Percentiles rank a stretch among this genome's conserved stretches.
Evolutionary conservation across 2,329 filamentous ascomycete species (phyloP).

Genomic region (Exophiala alcalophila): DNA sequence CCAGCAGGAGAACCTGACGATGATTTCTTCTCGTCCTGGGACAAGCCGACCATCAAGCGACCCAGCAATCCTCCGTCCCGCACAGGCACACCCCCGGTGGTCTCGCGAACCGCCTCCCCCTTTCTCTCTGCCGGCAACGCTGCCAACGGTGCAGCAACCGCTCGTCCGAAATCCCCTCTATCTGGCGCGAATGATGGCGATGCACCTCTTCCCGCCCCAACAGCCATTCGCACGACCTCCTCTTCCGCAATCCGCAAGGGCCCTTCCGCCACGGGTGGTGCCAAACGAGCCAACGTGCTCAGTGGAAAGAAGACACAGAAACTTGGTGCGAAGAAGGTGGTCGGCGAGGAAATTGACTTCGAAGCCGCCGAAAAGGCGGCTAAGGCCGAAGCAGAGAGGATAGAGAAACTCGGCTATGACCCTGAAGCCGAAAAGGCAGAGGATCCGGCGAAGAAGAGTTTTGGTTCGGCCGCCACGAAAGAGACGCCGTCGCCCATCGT

Average conservation of each 20-base stretch:
- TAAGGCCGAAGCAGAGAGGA: conserved; percentile 93
- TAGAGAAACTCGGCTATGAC: conserved; percentile 93
- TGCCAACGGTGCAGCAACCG: conserved; percentile 64
- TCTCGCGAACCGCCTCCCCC: conserved; percentile 80
- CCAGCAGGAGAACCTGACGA: conserved; percentile 71
- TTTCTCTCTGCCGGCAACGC: conserved; percentile 69
- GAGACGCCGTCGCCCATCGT: conserved; percentile 71
- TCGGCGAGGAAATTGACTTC: conserved; percentile 80
- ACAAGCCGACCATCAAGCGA: conserved; percentile 94
- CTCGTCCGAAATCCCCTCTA: conserved; percentile 75
- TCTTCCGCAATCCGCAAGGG: conserved; percentile 80
- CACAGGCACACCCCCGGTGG: conserved; percentile 77
- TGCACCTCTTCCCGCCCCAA: conserved; percentile 52
- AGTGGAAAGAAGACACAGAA: conserved; percentile 79
- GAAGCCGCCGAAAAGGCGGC: conserved; percentile 96
- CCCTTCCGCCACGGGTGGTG: conserved; percentile 48
- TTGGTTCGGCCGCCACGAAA: conserved; percentile 38
- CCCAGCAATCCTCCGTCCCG: conserved; percentile 91
- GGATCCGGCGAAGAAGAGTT: conserved; percentile 37
- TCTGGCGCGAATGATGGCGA: conserved; percentile 55
- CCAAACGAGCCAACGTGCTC: conserved; percentile 81
- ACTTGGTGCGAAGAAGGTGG: conserved; percentile 89
- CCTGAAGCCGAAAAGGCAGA: conserved; percentile 74
- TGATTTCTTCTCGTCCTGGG: conserved; percentile 99
- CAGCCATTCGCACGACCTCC: conserved; percentile 70